Percentiles rank a stretch among this genome's conserved stretches.
These are phyloP conservation scores for Globisporangium paroecandrum DNA, from an alignment of 352 stramenopile species.

Conservation along the genomic window DNA sequence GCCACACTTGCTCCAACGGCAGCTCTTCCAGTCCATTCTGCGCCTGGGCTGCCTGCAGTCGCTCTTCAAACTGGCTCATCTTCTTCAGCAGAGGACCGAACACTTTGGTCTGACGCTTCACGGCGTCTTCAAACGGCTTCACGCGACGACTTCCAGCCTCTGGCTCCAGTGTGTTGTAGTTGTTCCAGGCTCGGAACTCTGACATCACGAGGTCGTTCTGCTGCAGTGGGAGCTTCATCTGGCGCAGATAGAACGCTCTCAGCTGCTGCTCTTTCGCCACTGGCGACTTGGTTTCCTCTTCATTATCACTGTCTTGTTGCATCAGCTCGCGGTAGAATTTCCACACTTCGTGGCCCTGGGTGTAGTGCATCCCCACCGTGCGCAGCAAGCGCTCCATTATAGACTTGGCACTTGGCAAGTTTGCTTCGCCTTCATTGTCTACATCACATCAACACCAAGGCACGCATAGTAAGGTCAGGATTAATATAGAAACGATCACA, in stretches of 20 bases:
- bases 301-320: constrained; percentile 1
- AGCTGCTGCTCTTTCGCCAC: constrained; percentile 37
- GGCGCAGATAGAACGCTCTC: constrained; percentile 40
- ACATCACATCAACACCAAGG: neutral
- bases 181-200: constrained; percentile 67
- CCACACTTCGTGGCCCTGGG: constrained; percentile 61
- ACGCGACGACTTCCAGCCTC: constrained; percentile 16
- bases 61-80: constrained; percentile 49
- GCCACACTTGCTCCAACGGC: constrained; percentile 35
- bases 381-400: constrained; percentile 32
- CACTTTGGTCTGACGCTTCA: constrained; percentile 32
- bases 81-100: constrained; percentile 61
- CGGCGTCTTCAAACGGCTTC: constrained; percentile 25
- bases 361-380: constrained; percentile 49
- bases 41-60: constrained; percentile 14
- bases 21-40: constrained; percentile 17
- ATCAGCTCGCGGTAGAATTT: constrained; percentile 44
- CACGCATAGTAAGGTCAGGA: neutral
- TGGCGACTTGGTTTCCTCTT: neutral
- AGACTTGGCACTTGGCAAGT: constrained; percentile 8
- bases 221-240: constrained; percentile 61
- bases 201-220: constrained; percentile 75
- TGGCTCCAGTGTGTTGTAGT: constrained; percentile 48
- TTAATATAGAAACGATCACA: neutral
- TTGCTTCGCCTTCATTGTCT: constrained; percentile 11